Evolutionary conservation across 805 yeast genomes (phyloP), one percentile per base, ranked within the genome.

Genomic region (Helenozyma rhizophorensis): DNA sequence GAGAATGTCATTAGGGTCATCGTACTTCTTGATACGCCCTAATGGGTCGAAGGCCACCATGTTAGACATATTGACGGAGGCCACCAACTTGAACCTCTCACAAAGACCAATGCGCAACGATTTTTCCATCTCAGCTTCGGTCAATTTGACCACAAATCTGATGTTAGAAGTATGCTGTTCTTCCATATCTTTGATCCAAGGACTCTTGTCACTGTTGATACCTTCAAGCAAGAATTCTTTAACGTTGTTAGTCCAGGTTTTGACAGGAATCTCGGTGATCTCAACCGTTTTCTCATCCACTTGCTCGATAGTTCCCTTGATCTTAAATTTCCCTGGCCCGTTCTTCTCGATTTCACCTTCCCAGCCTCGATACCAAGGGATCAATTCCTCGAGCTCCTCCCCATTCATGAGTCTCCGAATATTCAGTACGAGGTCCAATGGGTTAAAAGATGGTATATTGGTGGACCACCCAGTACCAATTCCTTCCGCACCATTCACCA

Each of bases 401-500:
- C 78, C 83, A 13, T 70, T 65, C 87, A 93, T 79, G 48, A 93
- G 53, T 25, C 74, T 75, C 38, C 77, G 76, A 21, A 93, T 65
- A 48, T 93, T 93, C 2, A 60, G 64, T 16, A 87, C 87, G 39
- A 93, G 68, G 53, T 90, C 97, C 10, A 57, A 49, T 0, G 98
- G 98, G 54, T 93, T 88, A 62, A 75, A 90, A 25, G 85, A 78
- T 1, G 98, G 98, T 42, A 93, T 82, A 40, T 76, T 78, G 1
- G 97, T 88, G 44, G 96, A 85, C 97, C 97, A 93, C 45, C 98
- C 98, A 28, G 98, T 89, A 42, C 98, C 98, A 57, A 93, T 93
- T 65, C 98, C 98, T 60, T 93, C 98, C 7, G 90, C 73, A 37
- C 98, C 98, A 53, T 93, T 93, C 4, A 93, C 95, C 40, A 93